These are phyloP conservation scores for Gentiana macrophylla DNA, from an alignment of 257 asterid species.

Conservation along the genomic window DNA sequence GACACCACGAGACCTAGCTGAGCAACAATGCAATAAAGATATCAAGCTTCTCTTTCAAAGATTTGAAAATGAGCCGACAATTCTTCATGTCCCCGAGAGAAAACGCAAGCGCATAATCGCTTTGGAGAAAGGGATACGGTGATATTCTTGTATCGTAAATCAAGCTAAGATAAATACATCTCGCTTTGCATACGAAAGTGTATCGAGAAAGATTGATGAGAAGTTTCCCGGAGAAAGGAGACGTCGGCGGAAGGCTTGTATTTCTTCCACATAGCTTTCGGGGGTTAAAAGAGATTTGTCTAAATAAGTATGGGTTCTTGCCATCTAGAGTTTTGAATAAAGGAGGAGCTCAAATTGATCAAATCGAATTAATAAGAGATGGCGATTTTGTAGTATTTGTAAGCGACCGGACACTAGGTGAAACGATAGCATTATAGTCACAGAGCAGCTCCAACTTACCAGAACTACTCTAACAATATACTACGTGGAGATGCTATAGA, in stretches of 20 bases:
- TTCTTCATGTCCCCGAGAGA: conserved; percentile 14
- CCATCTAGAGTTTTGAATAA: conserved; percentile 31
- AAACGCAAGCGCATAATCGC: conserved; percentile 43
- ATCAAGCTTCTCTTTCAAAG: conserved; percentile 28
- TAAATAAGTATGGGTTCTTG: conserved; percentile 36
- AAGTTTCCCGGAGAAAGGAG: conserved; percentile 67
- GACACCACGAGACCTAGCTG: conserved; percentile 36
- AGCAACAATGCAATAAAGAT: conserved; percentile 44
- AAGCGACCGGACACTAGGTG: conserved; percentile 8
- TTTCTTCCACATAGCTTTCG: conserved; percentile 49
- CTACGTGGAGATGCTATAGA: no score
- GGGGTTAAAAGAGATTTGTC: conserved; percentile 38
- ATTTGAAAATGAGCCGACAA: conserved; percentile 32
- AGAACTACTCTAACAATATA: no score
- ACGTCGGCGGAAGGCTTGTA: conserved; percentile 44
- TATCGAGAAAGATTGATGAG: conserved; percentile 43
- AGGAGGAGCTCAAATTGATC: conserved; percentile 60
- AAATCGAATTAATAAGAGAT: conserved; percentile 59
- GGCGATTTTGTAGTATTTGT: conserved; percentile 55
- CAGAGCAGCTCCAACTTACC: no score
- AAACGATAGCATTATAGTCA: no score
- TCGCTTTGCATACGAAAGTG: background rate
- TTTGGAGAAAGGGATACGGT: conserved; percentile 34
- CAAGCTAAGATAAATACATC: conserved; percentile 3
- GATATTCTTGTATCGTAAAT: conserved; percentile 20